These are phyloP conservation scores for Saccharomyces mikatae DNA, from an alignment of 805 yeast genomes.

Conservation along the genomic window DNA sequence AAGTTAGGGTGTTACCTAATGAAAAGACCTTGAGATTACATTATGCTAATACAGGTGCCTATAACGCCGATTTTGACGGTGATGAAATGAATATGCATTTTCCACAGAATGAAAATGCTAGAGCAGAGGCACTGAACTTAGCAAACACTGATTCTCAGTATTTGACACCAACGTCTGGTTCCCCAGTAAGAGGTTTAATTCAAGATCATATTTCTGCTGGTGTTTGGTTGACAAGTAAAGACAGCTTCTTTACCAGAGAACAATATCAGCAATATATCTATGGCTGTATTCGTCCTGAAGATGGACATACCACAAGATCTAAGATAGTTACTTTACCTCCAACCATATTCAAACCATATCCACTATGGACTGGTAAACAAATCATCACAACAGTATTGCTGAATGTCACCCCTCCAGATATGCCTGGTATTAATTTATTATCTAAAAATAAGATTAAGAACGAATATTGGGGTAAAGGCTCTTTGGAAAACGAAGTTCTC, in stretches of 20 bases:
- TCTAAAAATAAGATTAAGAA: conserved; percentile 85
- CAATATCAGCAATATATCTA: conserved; percentile 88
- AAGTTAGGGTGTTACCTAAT: conserved; percentile 92
- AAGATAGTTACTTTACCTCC: conserved; percentile 79
- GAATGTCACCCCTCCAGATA: conserved; percentile 75
- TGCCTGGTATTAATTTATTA: conserved; percentile 84
- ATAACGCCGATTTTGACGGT: conserved; percentile 98
- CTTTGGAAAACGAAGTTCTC: conserved; percentile 77
- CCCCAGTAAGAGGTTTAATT: conserved; percentile 96
- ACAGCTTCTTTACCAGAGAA: conserved; percentile 83
- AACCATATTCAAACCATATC: conserved; percentile 74
- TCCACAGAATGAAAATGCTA: conserved; percentile 95
- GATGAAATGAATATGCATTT: conserved; percentile 99
- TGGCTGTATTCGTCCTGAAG: conserved; percentile 94
- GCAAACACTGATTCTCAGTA: conserved; percentile 98
- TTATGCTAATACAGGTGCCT: conserved; percentile 98
- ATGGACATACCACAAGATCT: conserved; percentile 79
- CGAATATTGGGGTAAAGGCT: conserved; percentile 87
- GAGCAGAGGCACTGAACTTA: conserved; percentile 88
- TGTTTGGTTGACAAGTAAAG: conserved; percentile 94
- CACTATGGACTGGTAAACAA: conserved; percentile 98
- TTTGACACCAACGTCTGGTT: conserved; percentile 95
- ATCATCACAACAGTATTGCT: conserved; percentile 83
- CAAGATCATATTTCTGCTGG: conserved; percentile 99
- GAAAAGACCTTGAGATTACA: conserved; percentile 94